phyloP scores from a whole-genome alignment of 306 rosid species.

The Vachellia collinsii region DNA sequence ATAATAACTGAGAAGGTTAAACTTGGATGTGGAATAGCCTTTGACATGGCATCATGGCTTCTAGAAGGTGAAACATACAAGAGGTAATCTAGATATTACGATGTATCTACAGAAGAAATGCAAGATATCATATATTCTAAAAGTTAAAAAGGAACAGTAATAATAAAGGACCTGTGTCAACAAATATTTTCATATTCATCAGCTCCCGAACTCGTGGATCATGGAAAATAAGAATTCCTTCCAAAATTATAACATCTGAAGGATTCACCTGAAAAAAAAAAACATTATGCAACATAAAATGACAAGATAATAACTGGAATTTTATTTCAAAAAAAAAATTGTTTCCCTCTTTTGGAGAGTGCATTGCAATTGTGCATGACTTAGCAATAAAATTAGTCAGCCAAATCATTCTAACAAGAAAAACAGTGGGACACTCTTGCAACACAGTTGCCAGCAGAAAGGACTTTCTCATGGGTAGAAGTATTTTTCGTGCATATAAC shows the following conservation, averaged over 20 bases:
- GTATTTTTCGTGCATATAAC: conserved; percentile 11
- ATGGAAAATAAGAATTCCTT: conserved; percentile 96
- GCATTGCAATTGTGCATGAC: neutral
- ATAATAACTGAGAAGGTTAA: neutral
- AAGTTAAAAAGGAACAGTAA: conserved; percentile 24
- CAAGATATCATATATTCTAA: conserved; percentile 17
- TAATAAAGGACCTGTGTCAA: conserved; percentile 93
- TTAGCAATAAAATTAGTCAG: neutral
- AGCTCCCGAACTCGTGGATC: conserved; percentile 92
- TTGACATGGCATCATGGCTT: neutral
- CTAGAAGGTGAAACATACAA: neutral
- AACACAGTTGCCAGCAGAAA: neutral
- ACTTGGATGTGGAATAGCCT: neutral
- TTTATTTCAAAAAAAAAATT: neutral
- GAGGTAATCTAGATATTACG: neutral
- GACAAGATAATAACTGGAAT: neutral
- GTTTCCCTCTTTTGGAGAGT: neutral
- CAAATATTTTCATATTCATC: conserved; percentile 99
- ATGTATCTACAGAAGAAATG: conserved; percentile 5
- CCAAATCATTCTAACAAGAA: neutral
- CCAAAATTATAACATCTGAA: conserved; percentile 95
- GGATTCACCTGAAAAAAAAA: conserved; percentile 78
- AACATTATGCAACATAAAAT: conserved; percentile 12
- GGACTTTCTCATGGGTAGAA: neutral
- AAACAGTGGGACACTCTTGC: neutral